Evolutionary conservation across 164 flowering plant genomes (phyloP).

Genomic region (Dillenia suffruticosa): DNA sequence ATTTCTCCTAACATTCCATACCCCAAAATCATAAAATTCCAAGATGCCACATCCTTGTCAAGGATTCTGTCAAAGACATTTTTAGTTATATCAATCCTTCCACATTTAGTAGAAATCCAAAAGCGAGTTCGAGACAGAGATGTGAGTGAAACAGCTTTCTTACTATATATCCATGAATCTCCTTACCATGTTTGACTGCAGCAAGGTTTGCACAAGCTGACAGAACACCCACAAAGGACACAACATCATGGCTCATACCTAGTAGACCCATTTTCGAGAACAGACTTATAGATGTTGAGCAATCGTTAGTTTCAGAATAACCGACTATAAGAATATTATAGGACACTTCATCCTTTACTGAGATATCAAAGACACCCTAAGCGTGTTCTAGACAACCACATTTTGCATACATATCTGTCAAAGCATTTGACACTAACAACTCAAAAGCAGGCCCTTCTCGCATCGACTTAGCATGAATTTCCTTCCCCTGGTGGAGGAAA

Average conservation of each 20-base stretch:
- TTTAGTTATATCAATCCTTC: constrained; percentile 27
- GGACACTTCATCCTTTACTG: constrained; percentile 33
- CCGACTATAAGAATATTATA: constrained; percentile 42
- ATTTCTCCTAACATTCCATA: constrained; percentile 44
- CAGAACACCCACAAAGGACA: constrained; percentile 34
- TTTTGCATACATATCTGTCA: constrained; percentile 43
- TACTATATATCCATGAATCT: constrained; percentile 23
- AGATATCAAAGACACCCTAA: constrained; percentile 25
- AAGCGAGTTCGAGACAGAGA: constrained; percentile 30
- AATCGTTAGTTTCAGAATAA: constrained; percentile 25
- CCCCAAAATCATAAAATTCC: constrained; percentile 49
- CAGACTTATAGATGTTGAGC: constrained; percentile 14
- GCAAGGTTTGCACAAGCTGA: constrained; percentile 37
- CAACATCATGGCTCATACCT: constrained; percentile 22
- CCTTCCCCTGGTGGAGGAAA: constrained; percentile 28
- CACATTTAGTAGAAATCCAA: constrained; percentile 40
- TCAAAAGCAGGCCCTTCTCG: constrained; percentile 24
- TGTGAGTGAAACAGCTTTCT: constrained; percentile 21
- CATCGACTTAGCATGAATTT: constrained; percentile 36
- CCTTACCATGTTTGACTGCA: constrained; percentile 23
- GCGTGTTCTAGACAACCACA: constrained; percentile 32
- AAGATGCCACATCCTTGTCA: constrained; percentile 33
- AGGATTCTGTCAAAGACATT: constrained; percentile 23
- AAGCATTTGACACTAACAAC: constrained; percentile 38
- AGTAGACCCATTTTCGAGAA: constrained; percentile 23